These are phyloP conservation scores for Metschnikowia picachoensis DNA, from an alignment of 805 yeast genomes.

Conservation along the genomic window DNA sequence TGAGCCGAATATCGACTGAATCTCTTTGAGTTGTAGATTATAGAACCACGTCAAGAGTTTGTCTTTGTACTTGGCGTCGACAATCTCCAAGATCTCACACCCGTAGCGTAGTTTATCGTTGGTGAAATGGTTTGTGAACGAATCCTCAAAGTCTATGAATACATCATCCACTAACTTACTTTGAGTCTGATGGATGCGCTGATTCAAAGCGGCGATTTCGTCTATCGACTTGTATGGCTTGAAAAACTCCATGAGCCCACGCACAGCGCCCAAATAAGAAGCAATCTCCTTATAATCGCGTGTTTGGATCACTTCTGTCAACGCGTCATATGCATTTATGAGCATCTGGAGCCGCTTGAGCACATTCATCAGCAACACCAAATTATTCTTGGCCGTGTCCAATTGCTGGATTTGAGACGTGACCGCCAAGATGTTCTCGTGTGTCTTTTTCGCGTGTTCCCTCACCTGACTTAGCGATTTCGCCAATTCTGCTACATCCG, in stretches of 20 bases:
- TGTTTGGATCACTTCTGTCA: conserved; percentile 44
- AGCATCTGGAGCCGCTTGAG: conserved; percentile 85
- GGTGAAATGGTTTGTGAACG: conserved; percentile 28
- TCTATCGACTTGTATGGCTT: conserved; percentile 79
- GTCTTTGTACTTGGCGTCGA: conserved; percentile 51
- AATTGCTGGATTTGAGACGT: conserved; percentile 74
- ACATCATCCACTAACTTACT: conserved; percentile 63
- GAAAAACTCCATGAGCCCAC: conserved; percentile 69
- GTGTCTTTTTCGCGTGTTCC: conserved; percentile 50
- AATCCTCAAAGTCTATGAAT: conserved; percentile 63
- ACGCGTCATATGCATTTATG: conserved; percentile 64
- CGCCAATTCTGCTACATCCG: conserved; percentile 40
- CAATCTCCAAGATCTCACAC: conserved; percentile 66
- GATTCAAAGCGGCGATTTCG: conserved; percentile 66
- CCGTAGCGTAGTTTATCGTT: conserved; percentile 50
- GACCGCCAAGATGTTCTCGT: conserved; percentile 58
- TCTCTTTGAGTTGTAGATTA: conserved; percentile 64
- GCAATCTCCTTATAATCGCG: conserved; percentile 54
- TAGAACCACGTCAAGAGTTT: conserved; percentile 73
- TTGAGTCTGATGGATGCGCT: conserved; percentile 56
- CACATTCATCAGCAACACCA: conserved; percentile 81
- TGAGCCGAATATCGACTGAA: conserved; percentile 67
- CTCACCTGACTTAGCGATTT: conserved; percentile 46
- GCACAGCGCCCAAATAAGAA: conserved; percentile 62
- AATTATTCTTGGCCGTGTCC: conserved; percentile 79